Conservation (phyloP, 768 basidiomycete genomes). For the Podaxis sp. region DNA sequence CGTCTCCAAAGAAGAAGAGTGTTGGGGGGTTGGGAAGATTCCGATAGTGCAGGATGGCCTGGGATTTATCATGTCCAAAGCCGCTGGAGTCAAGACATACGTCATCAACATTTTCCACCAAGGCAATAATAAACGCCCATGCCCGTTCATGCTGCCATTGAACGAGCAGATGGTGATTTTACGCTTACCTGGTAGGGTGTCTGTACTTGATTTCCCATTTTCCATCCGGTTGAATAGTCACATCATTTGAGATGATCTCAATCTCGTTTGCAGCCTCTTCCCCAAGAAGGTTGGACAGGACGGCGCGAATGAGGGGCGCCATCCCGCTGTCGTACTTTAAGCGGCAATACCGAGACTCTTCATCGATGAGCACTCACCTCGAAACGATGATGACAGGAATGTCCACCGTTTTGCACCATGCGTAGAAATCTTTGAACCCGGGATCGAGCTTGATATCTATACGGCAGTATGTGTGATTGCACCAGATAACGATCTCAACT, state of each 20-base stretch:
- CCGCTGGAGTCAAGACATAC: constrained; percentile 37
- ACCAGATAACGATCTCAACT: neutral
- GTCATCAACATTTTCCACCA: neutral
- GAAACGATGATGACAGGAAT: constrained; percentile 94
- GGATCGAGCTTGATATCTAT: constrained; percentile 82
- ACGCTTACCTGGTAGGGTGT: constrained; percentile 77
- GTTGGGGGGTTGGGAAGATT: constrained; percentile 64
- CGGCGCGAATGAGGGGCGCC: constrained; percentile 89
- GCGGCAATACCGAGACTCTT: neutral
- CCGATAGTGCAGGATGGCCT: constrained; percentile 90
- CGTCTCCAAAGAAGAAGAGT: constrained; percentile 97
- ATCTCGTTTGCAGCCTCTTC: constrained; percentile 69
- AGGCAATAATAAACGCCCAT: too few relatives aligned
- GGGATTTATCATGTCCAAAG: constrained; percentile 95
- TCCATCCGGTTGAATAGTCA: constrained; percentile 55
- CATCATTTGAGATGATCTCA: constrained; percentile 93
- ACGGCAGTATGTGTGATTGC: constrained; percentile 4
- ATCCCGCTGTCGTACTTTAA: constrained; percentile 58
- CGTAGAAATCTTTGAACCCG: constrained; percentile 85
- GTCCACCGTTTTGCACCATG: constrained; percentile 74
- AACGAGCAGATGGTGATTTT: neutral
- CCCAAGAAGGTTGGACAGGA: constrained; percentile 79
- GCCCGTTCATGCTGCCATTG: neutral
- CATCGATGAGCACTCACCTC: constrained; percentile 41
- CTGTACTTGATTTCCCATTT: constrained; percentile 83